A percentile compares a stretch with the other conserved stretches of the same genome.
Conservation (phyloP, 441 rosid species). For the Adansonia madagascariensis region DNA sequence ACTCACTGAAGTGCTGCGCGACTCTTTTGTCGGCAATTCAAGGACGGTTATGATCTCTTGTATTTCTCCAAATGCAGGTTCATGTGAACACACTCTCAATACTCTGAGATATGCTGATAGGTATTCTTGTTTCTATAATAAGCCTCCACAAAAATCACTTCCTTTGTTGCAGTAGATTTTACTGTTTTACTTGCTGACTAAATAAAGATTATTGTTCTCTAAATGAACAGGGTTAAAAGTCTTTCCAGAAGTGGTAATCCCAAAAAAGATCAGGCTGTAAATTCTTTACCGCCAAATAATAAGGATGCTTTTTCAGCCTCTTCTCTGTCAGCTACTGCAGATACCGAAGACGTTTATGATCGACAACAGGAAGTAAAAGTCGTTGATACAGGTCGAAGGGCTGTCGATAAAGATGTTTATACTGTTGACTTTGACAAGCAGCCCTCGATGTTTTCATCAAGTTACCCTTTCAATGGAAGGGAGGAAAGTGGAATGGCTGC, state of each 20-base stretch:
- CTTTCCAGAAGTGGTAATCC: conserved; percentile 86
- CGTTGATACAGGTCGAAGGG: conserved; percentile 58
- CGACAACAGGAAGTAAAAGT: conserved; percentile 55
- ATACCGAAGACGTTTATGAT: conserved; percentile 60
- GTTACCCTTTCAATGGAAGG: conserved; percentile 48
- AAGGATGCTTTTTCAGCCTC: conserved; percentile 63
- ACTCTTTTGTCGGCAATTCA: conserved; percentile 97
- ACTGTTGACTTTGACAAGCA: conserved; percentile 54
- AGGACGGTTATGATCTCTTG: conserved; percentile 99
- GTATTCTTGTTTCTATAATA: conserved; percentile 44
- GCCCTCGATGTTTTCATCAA: conserved; percentile 48
- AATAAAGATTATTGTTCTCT: conserved; percentile 25
- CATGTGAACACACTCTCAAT: conserved; percentile 96
- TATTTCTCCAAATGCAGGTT: conserved; percentile 97
- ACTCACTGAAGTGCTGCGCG: conserved; percentile 97
- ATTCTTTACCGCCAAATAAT: conserved; percentile 46
- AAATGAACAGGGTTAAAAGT: conserved; percentile 87
- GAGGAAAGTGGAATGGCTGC: conserved; percentile 64
- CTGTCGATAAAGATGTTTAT: conserved; percentile 58
- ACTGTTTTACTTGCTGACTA: conserved; percentile 10
- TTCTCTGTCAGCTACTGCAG: conserved; percentile 46
- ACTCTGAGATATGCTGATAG: conserved; percentile 98
- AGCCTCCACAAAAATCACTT: conserved; percentile 24
- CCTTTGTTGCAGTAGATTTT: conserved; percentile 7
- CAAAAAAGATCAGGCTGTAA: conserved; percentile 71